Evolutionary conservation across 2,329 filamentous ascomycete genomes (phyloP), one percentile per base, ranked within the genome.

Genomic region (Alternaria sp.): DNA sequence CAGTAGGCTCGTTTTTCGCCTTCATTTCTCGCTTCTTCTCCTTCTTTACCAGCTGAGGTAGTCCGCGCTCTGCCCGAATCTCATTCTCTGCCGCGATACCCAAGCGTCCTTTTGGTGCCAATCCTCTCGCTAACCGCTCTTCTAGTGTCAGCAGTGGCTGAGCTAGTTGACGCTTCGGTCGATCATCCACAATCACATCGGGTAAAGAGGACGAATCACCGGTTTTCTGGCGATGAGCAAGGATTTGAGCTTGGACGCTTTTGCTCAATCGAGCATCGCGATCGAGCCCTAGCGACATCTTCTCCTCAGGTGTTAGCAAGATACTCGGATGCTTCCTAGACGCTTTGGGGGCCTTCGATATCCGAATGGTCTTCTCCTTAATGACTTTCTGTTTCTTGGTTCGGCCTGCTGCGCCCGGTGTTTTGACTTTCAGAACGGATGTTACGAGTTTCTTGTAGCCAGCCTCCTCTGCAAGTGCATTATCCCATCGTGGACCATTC

Each of bases 61-160:
- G 45, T 7, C 68, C 68, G 41, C 68, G 69, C 45, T 72, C 60
- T 52, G 58, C 56, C 34, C 72, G 67, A 37, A 72, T 67, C 14
- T 67, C 55, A 21, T 72, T 66, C 41, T 73, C 62, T 5, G 67
- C 54, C 36, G 52, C 61, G 45, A 69, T 62, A 4, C 68, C 64
- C 24, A 74, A 42, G 21, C 70, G 63, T n/a, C 71, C 72, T 36
- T 54, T 66, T 17, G 60, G 53, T 4, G 72, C 66, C 11, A 75
- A 46, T 7, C 70, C 71, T 33, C 58, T 60, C 3, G 66, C 67
- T n/a, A 66, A 61, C 31, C 72, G 67, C 50, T 74, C 65, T 39
- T 72, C 72, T 37, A 62, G 67, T 31, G 71, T 68, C 64, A 75
- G 67, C 2, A 73, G 58, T 10, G 69, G 68, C 10, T 58, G 54